These are phyloP conservation scores for Liquidambar formosana DNA, from an alignment of 164 flowering plant species.

Conservation along the genomic window DNA sequence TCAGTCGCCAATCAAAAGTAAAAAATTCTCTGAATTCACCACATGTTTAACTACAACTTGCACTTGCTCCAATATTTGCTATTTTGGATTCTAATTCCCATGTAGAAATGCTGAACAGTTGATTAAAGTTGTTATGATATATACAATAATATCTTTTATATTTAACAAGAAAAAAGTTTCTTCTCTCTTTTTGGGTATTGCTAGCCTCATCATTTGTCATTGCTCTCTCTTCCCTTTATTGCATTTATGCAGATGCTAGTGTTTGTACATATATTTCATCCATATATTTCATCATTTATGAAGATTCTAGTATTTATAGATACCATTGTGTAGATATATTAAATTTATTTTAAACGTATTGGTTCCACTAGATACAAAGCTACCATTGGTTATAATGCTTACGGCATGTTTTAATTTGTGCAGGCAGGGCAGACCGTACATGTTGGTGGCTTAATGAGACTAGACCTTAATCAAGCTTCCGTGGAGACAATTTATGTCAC, in stretches of 20 bases:
- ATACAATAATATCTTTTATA: not conserved
- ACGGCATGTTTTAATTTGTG: conserved; percentile 14
- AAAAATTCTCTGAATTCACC: not conserved
- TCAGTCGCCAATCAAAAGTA: not conserved
- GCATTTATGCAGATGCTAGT: not conserved
- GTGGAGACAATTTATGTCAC: conserved; percentile 88
- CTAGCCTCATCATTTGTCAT: not conserved
- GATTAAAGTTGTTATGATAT: not conserved
- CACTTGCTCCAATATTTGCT: not conserved
- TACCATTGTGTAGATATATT: not conserved
- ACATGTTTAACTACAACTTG: not conserved
- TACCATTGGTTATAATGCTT: not conserved
- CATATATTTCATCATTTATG: not conserved
- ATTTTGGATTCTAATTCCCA: not conserved
- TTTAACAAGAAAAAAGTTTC: not conserved
- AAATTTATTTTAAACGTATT: not conserved
- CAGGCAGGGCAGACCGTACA: conserved; percentile 88
- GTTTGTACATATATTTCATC: not conserved
- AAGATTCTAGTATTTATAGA: not conserved
- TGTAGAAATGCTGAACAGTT: not conserved
- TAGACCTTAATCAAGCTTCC: conserved; percentile 77
- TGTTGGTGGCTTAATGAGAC: conserved; percentile 82
- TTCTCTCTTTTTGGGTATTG: not conserved
- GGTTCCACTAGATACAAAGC: not conserved
- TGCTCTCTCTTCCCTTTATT: not conserved